Conservation (phyloP, 208 protist genomes). For the Acanthamoeba castellanii region DNA sequence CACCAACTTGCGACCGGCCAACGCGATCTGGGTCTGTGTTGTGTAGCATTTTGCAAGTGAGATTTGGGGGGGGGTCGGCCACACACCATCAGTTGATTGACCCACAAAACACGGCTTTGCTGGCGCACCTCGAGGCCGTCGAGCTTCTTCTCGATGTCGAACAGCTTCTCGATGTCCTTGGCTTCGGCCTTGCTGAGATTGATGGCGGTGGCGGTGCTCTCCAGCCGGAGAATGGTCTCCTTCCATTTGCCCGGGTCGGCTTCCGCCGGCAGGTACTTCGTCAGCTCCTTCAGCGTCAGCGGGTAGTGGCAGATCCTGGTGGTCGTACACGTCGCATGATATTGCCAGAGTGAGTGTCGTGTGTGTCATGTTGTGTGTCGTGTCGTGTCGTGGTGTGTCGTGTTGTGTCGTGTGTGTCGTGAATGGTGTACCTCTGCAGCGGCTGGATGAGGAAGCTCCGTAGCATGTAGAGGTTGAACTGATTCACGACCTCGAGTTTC, state of each 20-base stretch:
- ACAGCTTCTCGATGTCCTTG: constrained; percentile 46
- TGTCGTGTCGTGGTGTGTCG: background rate
- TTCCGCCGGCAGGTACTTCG: constrained; percentile 22
- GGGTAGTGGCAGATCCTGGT: constrained; percentile 38
- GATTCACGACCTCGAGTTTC: constrained; percentile 13
- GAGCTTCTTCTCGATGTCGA: constrained; percentile 46
- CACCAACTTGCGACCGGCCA: constrained; percentile 19
- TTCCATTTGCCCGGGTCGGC: constrained; percentile 50
- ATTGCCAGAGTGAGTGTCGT: background rate
- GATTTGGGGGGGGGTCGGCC: too few species aligned
- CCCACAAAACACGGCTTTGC: too few species aligned
- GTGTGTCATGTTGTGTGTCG: too few species aligned
- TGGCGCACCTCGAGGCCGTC: constrained; percentile 5
- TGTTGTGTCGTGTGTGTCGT: too few species aligned
- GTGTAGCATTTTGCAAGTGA: too few species aligned
- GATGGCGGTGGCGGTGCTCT: constrained; percentile 18
- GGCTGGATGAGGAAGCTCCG: constrained; percentile 33
- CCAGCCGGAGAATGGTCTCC: constrained; percentile 15
- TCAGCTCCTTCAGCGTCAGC: constrained; percentile 29
- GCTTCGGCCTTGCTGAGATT: constrained; percentile 43
- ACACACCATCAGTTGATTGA: too few species aligned
- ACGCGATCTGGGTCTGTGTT: background rate
- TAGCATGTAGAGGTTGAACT: constrained; percentile 45
- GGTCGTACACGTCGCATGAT: too few species aligned
- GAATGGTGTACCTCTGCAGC: background rate